Evolutionary conservation across 805 yeast genomes (phyloP), one percentile per base, ranked within the genome.

Genomic region (Candida vaughaniae): DNA sequence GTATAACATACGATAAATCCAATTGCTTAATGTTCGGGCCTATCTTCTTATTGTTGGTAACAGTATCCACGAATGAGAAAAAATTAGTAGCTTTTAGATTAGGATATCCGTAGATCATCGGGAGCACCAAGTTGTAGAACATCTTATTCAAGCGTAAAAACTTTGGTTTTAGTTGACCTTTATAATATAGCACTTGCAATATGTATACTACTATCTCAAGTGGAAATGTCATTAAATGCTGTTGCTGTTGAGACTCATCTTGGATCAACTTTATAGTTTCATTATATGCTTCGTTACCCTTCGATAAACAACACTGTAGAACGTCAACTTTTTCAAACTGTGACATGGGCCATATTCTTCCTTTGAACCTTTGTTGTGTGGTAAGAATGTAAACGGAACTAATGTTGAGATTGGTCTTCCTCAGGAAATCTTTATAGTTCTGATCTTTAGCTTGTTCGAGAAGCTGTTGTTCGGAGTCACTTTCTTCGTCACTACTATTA

Each of bases 1-100:
- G 98, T 42, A 89, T 79, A 32, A 90, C 87, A 29, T 77, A 72
- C 7, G 95, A 75, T 25, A 93, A 66, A 54, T 93, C 93, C 28
- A 93, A 68, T 11, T 68, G 70, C 36, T 68, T 69, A 11, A 93
- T 93, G 39, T 74, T 52, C 8, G 70, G 61, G 3, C 90, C 91
- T 26, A 78, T 58, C 22, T 29, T 33, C 45, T 72, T 71, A 56
- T 73, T 62, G 39, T 60, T 48, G 17, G 81, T 64, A 22, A 85
- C 67, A 0, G 87, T 64, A 6, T 83, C 86, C 29, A 89, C 91
- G 63, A 91, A 93, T 17, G 60, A 56, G 41, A 66, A 62, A 53
- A 88, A 90, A 56, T 89, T 90, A 36, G 69, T 66, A 4, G 93
- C 79, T 32, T 69, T 68, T 31, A 91, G 66, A 1, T 39, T 48